Conservation (phyloP, 805 yeast genomes). For the Ogataea thermomethanolica region DNA sequence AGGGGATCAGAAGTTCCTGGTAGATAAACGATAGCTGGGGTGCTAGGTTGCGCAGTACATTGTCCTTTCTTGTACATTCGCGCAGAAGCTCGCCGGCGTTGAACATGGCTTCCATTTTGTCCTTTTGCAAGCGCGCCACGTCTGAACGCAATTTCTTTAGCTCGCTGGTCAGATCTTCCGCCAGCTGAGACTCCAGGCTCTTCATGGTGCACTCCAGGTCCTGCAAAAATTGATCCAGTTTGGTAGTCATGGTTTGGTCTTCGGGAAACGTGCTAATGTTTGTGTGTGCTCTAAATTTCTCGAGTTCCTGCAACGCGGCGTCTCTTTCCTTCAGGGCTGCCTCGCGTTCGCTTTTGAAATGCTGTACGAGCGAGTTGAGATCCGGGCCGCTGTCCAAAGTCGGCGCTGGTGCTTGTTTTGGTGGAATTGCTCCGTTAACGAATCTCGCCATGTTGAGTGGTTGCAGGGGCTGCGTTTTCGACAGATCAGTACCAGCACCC, state of each 20-base stretch:
- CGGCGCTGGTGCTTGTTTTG: not conserved
- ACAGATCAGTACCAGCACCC: too few species aligned
- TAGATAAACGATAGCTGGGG: slow-evolving; percentile 12
- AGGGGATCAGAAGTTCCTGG: slow-evolving; percentile 17
- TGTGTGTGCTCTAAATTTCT: not conserved
- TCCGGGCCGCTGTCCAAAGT: too few species aligned
- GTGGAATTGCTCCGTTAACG: not conserved
- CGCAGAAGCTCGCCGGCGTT: not conserved
- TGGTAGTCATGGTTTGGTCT: not conserved
- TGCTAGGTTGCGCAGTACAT: slow-evolving; percentile 1
- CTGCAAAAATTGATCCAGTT: not conserved
- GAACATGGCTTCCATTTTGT: not conserved
- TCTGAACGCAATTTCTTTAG: not conserved
- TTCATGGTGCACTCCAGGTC: not conserved
- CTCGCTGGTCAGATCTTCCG: not conserved
- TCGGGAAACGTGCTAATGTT: not conserved
- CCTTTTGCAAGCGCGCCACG: not conserved
- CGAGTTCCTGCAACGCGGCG: slow-evolving; percentile 1
- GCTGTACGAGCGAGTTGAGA: not conserved
- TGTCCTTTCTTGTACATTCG: not conserved
- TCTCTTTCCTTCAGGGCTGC: not conserved
- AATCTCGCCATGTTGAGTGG: not conserved
- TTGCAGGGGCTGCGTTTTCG: not conserved
- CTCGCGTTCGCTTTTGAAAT: not conserved
- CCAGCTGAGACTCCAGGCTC: not conserved